A percentile compares a stretch with the other conserved stretches of the same genome.
Conservation (phyloP, 495 filamentous ascomycete species). For the Halenospora varia region DNA sequence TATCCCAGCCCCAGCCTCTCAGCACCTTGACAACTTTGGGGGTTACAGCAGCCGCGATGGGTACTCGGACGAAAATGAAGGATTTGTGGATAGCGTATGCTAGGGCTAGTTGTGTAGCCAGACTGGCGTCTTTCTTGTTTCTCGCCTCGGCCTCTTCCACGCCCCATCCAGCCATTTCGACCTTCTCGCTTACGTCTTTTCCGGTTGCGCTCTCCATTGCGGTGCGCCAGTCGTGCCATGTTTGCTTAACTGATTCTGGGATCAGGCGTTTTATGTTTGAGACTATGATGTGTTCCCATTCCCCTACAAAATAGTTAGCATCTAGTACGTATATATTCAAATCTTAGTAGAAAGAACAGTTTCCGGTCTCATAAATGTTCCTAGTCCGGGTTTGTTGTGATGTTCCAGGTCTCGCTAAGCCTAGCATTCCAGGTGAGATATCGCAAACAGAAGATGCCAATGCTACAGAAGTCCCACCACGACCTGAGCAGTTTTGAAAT, state of each 20-base stretch:
- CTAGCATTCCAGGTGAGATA: too few relatives aligned
- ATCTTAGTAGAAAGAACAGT: neutral
- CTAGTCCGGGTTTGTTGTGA: too few relatives aligned
- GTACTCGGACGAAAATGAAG: constrained; percentile 92
- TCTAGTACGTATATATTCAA: neutral
- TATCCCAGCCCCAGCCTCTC: constrained; percentile 72
- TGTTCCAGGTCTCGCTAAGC: too few relatives aligned
- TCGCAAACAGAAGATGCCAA: too few relatives aligned
- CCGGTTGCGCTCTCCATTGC: constrained; percentile 30
- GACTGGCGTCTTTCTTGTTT: constrained; percentile 47
- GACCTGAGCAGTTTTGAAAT: too few relatives aligned
- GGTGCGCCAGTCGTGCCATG: constrained; percentile 37
- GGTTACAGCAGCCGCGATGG: constrained; percentile 80
- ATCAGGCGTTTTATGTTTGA: constrained; percentile 44
- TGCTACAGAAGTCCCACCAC: too few relatives aligned
- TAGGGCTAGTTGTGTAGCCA: constrained; percentile 79
- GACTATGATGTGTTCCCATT: constrained; percentile 46
- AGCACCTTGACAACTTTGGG: constrained; percentile 89
- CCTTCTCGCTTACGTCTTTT: constrained; percentile 30
- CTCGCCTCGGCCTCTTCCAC: constrained; percentile 46
- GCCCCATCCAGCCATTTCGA: constrained; percentile 44
- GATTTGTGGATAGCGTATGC: constrained; percentile 98
- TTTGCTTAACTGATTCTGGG: constrained; percentile 41
- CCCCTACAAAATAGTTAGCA: constrained; percentile 31
- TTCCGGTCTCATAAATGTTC: too few relatives aligned